A percentile compares a stretch with the other conserved stretches of the same genome.
Evolutionary conservation across 805 yeast species (phyloP).

Genomic region (Wickerhamomyces strasburgensis): DNA sequence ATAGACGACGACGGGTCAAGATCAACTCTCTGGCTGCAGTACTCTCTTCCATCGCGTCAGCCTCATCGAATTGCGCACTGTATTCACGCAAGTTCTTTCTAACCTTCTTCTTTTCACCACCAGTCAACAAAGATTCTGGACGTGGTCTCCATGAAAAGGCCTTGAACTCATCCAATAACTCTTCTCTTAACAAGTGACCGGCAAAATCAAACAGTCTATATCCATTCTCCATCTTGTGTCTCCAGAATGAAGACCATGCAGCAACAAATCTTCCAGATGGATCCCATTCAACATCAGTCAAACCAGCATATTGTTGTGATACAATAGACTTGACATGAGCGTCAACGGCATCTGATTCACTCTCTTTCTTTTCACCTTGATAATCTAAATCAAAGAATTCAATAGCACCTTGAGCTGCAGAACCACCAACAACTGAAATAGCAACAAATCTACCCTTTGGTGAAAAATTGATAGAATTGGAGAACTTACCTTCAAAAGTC

Average conservation of each 20-base stretch:
- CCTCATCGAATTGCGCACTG: constrained; percentile 89
- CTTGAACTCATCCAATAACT: constrained; percentile 74
- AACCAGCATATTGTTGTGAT: constrained; percentile 63
- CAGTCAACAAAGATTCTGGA: constrained; percentile 71
- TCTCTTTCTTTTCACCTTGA: constrained; percentile 59
- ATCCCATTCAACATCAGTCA: constrained; percentile 89
- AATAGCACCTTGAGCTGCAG: constrained; percentile 53
- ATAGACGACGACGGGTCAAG: constrained; percentile 71
- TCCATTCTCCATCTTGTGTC: constrained; percentile 84
- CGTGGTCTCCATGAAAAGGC: constrained; percentile 97
- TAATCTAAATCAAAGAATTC: constrained; percentile 85
- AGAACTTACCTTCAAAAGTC: constrained; percentile 52
- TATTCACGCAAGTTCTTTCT: constrained; percentile 85
- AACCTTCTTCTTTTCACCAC: constrained; percentile 82
- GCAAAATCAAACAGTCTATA: constrained; percentile 81
- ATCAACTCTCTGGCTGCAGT: constrained; percentile 88
- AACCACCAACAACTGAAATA: constrained; percentile 40
- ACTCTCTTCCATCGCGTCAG: constrained; percentile 93
- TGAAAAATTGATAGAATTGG: constrained; percentile 78
- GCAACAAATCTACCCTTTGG: constrained; percentile 88
- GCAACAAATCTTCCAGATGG: constrained; percentile 90
- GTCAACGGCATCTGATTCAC: constrained; percentile 33
- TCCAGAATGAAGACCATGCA: constrained; percentile 83
- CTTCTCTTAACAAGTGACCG: constrained; percentile 74
- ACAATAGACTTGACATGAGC: constrained; percentile 38